Evolutionary conservation across 495 filamentous ascomycete species (phyloP), one percentile per base, ranked within the genome.

Genomic region (Tuber borchii): DNA sequence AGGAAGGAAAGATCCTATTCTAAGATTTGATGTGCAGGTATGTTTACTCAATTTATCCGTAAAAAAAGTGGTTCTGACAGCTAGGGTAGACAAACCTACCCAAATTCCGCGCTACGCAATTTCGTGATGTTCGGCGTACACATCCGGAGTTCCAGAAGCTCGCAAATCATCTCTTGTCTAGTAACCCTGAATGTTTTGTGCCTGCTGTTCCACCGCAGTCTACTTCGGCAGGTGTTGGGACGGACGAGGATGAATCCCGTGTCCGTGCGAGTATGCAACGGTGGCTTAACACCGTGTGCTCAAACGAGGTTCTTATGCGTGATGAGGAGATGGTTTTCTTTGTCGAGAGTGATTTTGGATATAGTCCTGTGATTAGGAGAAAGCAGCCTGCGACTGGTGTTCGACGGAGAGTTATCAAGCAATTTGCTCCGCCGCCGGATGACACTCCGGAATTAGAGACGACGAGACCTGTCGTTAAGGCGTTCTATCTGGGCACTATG

Each of bases 311-410:
- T 2, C 88, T 99, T 9, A 96, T 95, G 84, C 89, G 93, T 46
- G 96, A 99, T 83, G 94, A 97, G 75, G 96, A 99, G 84, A 93
- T 98, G 88, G 90, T 97, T 8, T 89, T 97, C 56, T 99, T 99
- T 77, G 94, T 98, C 37, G 96, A 99, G 83, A 95, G 93, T 80
- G 96, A 99, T 84, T 97, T 97, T 84, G 96, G 96, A 37, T 99
- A 99, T 83, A 97, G 93, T 81, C 96, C 96, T 8, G 92, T 98
- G 76, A 90, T 98, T 31, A 90, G 93, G 80, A 92, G 93, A 87
- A 97, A 97, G 86, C 96, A 99, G 84, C 96, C 96, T 9, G 96
- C 96, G 22, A 99, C 96, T 0, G 96, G 96, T 56, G 93, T 98
- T 74, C 90, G 95, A 65, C 89, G 96, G 79, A 95, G 96, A 85